These are phyloP conservation scores for Xylaria arbuscula DNA, from an alignment of 2,329 filamentous ascomycete species.

Conservation along the genomic window DNA sequence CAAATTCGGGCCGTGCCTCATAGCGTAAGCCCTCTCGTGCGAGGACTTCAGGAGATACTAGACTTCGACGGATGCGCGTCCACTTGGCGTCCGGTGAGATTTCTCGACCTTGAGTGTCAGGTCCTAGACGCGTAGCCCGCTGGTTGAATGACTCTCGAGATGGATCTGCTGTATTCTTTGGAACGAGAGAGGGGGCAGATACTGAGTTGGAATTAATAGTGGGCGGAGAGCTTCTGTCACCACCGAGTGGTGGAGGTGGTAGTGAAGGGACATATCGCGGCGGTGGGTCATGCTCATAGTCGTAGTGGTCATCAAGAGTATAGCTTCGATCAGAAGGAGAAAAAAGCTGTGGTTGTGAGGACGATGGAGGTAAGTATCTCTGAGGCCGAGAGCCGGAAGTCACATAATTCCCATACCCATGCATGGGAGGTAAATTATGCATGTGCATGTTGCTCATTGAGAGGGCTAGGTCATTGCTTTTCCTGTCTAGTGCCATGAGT, in stretches of 20 bases:
- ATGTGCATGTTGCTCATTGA: slow-evolving; percentile 58
- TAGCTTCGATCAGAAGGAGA: slow-evolving; percentile 49
- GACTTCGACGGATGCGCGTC: slow-evolving; percentile 66
- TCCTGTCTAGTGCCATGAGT: slow-evolving; percentile 60
- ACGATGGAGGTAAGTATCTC: slow-evolving; percentile 51
- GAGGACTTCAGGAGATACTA: slow-evolving; percentile 69
- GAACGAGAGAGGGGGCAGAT: slow-evolving; percentile 46
- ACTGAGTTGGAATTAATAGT: slow-evolving; percentile 40
- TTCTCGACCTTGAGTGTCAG: slow-evolving; percentile 66
- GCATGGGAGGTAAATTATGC: slow-evolving; percentile 46
- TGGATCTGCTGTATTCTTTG: slow-evolving; percentile 33
- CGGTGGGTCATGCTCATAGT: slow-evolving; percentile 49
- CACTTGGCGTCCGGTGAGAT: slow-evolving; percentile 69
- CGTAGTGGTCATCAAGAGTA: slow-evolving; percentile 40
- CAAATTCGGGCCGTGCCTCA: slow-evolving; percentile 69
- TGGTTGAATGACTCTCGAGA: slow-evolving; percentile 28
- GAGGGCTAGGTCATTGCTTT: slow-evolving; percentile 54
- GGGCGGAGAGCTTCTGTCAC: slow-evolving; percentile 46
- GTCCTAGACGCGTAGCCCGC: slow-evolving; percentile 58
- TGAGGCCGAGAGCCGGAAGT: slow-evolving; percentile 52
- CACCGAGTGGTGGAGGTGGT: slow-evolving; percentile 49
- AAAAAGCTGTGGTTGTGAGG: slow-evolving; percentile 52
- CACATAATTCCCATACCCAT: slow-evolving; percentile 48
- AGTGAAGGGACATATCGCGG: slow-evolving; percentile 56
- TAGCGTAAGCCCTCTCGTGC: slow-evolving; percentile 67